phyloP scores from a whole-genome alignment of 768 basidiomycete genomes.

The Phlebiopsis flavidoalba region DNA sequence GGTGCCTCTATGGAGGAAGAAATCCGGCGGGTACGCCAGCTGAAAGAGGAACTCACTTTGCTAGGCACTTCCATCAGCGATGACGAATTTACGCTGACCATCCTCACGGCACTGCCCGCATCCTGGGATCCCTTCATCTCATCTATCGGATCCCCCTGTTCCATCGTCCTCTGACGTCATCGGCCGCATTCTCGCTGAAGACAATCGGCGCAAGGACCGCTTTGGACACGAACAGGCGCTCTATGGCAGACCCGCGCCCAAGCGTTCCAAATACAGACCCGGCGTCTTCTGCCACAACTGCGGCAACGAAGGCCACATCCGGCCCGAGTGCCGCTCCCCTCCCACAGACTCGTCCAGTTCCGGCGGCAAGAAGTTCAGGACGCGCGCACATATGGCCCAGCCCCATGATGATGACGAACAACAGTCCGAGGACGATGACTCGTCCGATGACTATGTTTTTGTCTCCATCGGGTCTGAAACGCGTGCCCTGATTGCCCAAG shows the following conservation, averaged over 20 bases:
- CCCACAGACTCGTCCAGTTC: not conserved
- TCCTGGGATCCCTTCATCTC: not conserved
- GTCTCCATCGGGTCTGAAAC: not conserved
- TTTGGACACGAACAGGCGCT: not conserved
- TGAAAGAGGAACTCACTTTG: not conserved
- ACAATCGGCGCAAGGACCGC: not conserved
- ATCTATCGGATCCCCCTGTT: too few species aligned
- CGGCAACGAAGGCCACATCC: slow-evolving; percentile 3
- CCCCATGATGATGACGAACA: not conserved
- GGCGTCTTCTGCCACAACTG: slow-evolving; percentile 6
- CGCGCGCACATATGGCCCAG: too few species aligned
- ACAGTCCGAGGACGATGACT: not conserved
- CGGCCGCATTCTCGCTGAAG: too few species aligned
- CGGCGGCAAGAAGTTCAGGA: not conserved
- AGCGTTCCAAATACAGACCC: not conserved
- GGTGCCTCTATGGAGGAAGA: not conserved
- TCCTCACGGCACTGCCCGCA: not conserved
- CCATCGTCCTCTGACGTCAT: too few species aligned
- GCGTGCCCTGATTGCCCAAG: not conserved
- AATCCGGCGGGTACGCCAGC: not conserved
- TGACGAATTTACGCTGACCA: not conserved
- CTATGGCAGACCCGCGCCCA: not conserved
- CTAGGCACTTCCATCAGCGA: not conserved
- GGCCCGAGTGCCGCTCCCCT: not conserved
- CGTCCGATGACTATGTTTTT: not conserved